Base-by-base conservation (phyloP, 1,139 yeast species). In the Blastobotrys elegans region DNA sequence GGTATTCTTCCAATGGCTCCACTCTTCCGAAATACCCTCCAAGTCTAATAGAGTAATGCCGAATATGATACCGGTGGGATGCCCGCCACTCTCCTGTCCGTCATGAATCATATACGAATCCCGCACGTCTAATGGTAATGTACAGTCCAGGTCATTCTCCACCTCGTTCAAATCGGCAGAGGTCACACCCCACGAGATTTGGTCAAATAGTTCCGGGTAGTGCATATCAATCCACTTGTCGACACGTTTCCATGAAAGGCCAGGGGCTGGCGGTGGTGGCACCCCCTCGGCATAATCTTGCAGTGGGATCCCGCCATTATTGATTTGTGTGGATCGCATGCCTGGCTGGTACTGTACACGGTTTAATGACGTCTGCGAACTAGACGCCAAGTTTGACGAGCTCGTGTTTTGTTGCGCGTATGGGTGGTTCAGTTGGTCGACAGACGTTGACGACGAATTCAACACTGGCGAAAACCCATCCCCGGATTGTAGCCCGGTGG, bases 121-220 rank as follows among this genome's bases (percentile, higher is more conserved):
- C 57, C 92, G 78, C 44, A 86, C 83, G 56, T 84, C 94, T 3
- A 75, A 69, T 1, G 95, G 95, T 47, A 86, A 72, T 26, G 78
- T 70, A 55, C 81, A 71, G 44, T 77, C 83, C 57, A 84, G 70
- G 62, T 85, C 94, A 52, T 76, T 76, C 62, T 85, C 94, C 55
- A 86, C 74, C 57, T 84, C 92, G 64, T 82, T 82, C 61, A 86
- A 73, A 63, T 86, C 95, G 29, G 85, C 84, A 21, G 77, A 73
- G 2, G 92, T 83, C 10, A 80, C 94, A 4, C 87, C 86, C 51
- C 75, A 77, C 56, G 80, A 76, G 59, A 86, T 67, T 63, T 79
- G 81, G 62, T 86, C 95, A 43, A 73, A 82, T 49, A 86, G 75
- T 64, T 86, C 95, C 1, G 95, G 92, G 61, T 82, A 86, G 63